Evolutionary conservation across 1,139 yeast species (phyloP), one percentile per base, ranked within the genome.

Genomic region (Nakaseomyces bracarensis): DNA sequence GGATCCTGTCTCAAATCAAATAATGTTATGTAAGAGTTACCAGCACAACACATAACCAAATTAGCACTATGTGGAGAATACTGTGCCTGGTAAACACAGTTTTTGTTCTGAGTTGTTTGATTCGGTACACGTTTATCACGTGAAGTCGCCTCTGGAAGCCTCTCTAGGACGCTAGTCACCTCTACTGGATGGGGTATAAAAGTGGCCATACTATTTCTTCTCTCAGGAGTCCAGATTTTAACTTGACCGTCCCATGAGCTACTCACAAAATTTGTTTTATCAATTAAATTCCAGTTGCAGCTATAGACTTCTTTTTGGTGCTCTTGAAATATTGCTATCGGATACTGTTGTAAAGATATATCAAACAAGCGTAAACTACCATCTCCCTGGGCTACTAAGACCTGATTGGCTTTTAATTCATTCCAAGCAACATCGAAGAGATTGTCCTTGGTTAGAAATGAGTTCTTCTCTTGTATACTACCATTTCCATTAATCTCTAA

Each of bases 241-340:
- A 89, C 74, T 1, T 82, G 69, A 0, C 96, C 96, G 61, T 91
- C 97, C 97, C 97, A 91, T 18, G 95, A 82, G 21, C 89, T 73
- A 16, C 91, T 74, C 31, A 82, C 77, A 61, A 89, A 84, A 22
- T 69, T 69, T 1, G 72, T 56, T 61, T 87, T 89, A 50, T 83
- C 89, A 2, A 82, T 80, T 54, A 83, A 62, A 61, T 85, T 86
- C 96, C 97, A 89, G 57, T 79, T 76, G 33, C 89, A 80, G 3
- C 85, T 74, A 51, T 86, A 85, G n/a, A 85, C 96, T 59, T 91
- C 98, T 44, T 83, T 70, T 26, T 72, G 64, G 61, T 91, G 98
- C 54, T 85, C 97, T 42, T 73, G 72, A 68, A 75, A 84, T 51
- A 78, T 80, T 67, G 75, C 77, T 15, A 87, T 74, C 0, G 97